phyloP scores from a whole-genome alignment of 2,329 filamentous ascomycete genomes.

The Arthrobotrys sphaeroides region DNA sequence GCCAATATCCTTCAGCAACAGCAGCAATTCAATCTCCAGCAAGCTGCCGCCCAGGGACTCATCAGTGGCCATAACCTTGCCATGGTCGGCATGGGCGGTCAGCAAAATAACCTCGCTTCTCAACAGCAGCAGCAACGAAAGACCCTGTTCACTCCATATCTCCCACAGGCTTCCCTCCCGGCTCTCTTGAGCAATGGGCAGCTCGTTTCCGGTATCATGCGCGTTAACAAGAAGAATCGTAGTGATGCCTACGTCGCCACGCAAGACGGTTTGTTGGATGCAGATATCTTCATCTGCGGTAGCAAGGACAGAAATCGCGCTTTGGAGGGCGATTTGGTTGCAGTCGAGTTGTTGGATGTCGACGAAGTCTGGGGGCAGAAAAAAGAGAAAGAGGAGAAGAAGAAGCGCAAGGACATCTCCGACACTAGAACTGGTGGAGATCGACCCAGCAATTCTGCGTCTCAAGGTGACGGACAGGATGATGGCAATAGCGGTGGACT shows the following conservation, averaged over 20 bases:
- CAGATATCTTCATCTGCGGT: slow-evolving; percentile 98
- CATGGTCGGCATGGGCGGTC: slow-evolving; percentile 65
- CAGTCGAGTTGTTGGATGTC: slow-evolving; percentile 93
- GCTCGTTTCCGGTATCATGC: slow-evolving; percentile 92
- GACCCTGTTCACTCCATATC: slow-evolving; percentile 96
- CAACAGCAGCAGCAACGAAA: slow-evolving; percentile 82
- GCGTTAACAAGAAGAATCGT: slow-evolving; percentile 99
- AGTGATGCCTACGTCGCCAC: slow-evolving; percentile 98
- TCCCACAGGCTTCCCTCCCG: slow-evolving; percentile 91
- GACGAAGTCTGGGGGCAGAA: slow-evolving; percentile 99
- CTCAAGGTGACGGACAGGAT: slow-evolving; percentile 69
- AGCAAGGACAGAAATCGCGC: slow-evolving; percentile 99
- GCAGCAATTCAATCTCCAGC: slow-evolving; percentile 91
- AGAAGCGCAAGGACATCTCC: slow-evolving; percentile 98
- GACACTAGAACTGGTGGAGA: slow-evolving; percentile 82
- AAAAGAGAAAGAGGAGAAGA: slow-evolving; percentile 99
- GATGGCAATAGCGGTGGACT: slow-evolving; percentile 67
- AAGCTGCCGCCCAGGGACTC: slow-evolving; percentile 77
- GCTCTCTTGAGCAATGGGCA: slow-evolving; percentile 90
- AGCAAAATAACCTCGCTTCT: slow-evolving; percentile 64
- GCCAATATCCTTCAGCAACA: slow-evolving; percentile 56
- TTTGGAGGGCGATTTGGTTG: slow-evolving; percentile 93
- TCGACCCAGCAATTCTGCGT: slow-evolving; percentile 69
- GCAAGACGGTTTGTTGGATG: slow-evolving; percentile 84
- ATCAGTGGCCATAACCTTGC: slow-evolving; percentile 80